phyloP scores from a whole-genome alignment of 179 eudicot genomes.

The Heliamphora pulchella region DNA sequence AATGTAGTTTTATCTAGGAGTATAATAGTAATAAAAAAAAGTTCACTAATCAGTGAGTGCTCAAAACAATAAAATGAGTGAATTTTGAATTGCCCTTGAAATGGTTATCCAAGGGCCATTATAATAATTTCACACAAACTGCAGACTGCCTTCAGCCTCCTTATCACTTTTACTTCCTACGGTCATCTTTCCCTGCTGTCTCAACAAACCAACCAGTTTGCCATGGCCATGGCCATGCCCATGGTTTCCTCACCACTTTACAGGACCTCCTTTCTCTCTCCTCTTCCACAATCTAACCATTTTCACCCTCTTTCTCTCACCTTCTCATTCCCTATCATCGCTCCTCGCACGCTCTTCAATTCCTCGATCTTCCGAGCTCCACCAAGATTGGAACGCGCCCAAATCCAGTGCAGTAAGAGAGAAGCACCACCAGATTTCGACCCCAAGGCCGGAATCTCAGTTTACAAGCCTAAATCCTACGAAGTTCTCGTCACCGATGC shows the following conservation, averaged over 20 bases:
- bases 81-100: too few species aligned
- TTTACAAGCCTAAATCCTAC: slow-evolving; percentile 86
- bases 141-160: too few species aligned
- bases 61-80: too few species aligned
- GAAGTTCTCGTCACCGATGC: slow-evolving; percentile 83
- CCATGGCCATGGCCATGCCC: too few species aligned
- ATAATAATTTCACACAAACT: too few species aligned
- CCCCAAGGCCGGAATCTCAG: slow-evolving; percentile 59
- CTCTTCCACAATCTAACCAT: background rate
- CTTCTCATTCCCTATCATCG: slow-evolving; percentile 14
- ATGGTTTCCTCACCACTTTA: slow-evolving; percentile 1
- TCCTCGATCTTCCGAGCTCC: background rate
- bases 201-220: too few species aligned
- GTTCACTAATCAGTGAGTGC: too few species aligned
- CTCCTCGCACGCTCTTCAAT: slow-evolving; percentile 1
- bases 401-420: slow-evolving; percentile 31
- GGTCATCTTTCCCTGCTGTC: too few species aligned
- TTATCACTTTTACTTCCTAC: too few species aligned
- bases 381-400: background rate
- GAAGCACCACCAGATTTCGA: slow-evolving; percentile 31
- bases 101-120: too few species aligned
- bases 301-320: slow-evolving; percentile 13
- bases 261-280: slow-evolving; percentile 12
- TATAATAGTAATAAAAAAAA: too few species aligned
- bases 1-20: too few species aligned